Evolutionary conservation across 768 basidiomycete species (phyloP).

Genomic region (Termitomyces sp.): DNA sequence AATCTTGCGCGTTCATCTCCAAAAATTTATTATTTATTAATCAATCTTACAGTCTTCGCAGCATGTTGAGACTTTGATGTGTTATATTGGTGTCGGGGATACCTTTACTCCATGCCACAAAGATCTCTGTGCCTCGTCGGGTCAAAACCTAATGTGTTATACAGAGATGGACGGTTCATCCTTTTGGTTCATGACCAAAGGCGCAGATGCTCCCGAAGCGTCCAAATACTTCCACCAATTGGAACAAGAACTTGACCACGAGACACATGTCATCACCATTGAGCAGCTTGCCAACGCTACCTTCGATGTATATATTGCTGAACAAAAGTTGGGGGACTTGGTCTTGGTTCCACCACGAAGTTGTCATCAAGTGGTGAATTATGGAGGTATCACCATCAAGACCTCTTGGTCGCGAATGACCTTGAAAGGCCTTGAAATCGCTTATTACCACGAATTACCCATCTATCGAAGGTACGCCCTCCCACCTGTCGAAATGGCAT

Average conservation of each 20-base stretch:
- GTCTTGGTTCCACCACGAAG: slow-evolving; percentile 77
- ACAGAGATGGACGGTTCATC: slow-evolving; percentile 67
- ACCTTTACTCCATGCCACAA: slow-evolving; percentile 85
- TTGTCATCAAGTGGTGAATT: slow-evolving; percentile 81
- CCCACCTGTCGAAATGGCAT: slow-evolving; percentile 4
- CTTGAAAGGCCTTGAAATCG: slow-evolving; percentile 46
- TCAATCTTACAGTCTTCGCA: slow-evolving; percentile 29
- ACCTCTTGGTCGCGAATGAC: slow-evolving; percentile 88
- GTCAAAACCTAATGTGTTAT: slow-evolving; percentile 85
- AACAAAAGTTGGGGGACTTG: slow-evolving; percentile 73
- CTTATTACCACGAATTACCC: slow-evolving; percentile 69
- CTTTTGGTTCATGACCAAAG: slow-evolving; percentile 83
- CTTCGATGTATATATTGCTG: slow-evolving; percentile 62
- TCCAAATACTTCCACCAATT: slow-evolving; percentile 54
- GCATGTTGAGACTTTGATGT: slow-evolving; percentile 76
- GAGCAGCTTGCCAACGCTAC: slow-evolving; percentile 60
- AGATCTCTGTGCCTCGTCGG: slow-evolving; percentile 77
- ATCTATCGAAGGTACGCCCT: slow-evolving; percentile 64
- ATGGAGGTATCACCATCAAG: slow-evolving; percentile 77
- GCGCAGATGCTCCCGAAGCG: slow-evolving; percentile 47
- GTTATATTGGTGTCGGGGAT: slow-evolving; percentile 76
- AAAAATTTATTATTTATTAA: background rate
- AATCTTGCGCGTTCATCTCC: background rate
- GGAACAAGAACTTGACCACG: slow-evolving; percentile 63
- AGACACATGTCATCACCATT: slow-evolving; percentile 57